Percentiles rank a stretch among this genome's conserved stretches.
Evolutionary conservation across 257 asterid genomes (phyloP).

Genomic region (Solanum piurae): DNA sequence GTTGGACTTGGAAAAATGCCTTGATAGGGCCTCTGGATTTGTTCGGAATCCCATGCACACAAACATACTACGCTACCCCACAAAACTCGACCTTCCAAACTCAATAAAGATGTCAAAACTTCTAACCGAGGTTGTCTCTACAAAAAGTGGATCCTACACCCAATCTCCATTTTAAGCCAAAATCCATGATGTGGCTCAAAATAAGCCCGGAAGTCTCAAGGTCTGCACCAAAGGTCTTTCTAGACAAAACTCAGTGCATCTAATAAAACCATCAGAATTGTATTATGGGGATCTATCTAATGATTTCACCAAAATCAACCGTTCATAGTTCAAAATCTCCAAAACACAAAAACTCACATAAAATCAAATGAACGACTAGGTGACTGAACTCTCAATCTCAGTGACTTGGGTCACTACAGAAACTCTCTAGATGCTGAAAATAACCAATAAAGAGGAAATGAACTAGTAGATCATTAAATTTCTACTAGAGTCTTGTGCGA

Average conservation of each 20-base stretch:
- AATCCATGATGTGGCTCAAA: neutral
- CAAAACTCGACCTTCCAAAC: neutral
- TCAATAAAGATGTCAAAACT: too few species aligned
- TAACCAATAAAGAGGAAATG: neutral
- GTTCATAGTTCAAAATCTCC: neutral
- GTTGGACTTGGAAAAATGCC: neutral
- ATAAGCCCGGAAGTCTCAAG: too few species aligned
- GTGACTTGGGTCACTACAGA: neutral
- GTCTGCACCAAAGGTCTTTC: neutral
- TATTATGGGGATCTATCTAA: neutral
- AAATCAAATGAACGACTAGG: neutral
- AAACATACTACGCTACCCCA: neutral
- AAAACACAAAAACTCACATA: neutral
- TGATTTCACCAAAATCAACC: neutral
- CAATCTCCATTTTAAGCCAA: too few species aligned
- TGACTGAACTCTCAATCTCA: neutral
- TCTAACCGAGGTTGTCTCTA: neutral
- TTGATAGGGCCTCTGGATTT: neutral
- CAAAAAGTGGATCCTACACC: neutral
- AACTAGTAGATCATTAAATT: neutral
- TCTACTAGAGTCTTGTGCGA: neutral
- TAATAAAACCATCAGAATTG: neutral
- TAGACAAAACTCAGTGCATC: neutral
- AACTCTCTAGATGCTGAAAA: neutral
- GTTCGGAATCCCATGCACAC: neutral